Evolutionary conservation across 164 flowering plant species (phyloP).

Genomic region (Buxus sempervirens): DNA sequence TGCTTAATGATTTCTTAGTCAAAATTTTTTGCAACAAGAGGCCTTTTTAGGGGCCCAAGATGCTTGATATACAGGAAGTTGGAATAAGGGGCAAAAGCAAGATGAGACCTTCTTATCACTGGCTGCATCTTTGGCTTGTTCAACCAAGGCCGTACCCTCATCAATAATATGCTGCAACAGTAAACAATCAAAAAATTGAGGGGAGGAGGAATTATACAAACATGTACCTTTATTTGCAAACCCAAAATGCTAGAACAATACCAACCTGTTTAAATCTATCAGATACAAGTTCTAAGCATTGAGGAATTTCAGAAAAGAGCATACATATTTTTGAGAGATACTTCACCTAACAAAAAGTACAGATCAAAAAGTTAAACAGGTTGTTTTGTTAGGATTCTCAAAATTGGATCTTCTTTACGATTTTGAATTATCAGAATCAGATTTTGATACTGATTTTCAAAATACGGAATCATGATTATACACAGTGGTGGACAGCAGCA

Average conservation of each 20-base stretch:
- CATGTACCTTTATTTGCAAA: background rate
- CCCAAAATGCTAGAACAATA: background rate
- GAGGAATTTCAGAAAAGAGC: slow-evolving; percentile 67
- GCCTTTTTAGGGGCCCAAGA: background rate
- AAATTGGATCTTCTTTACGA: no score
- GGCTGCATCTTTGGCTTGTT: slow-evolving; percentile 32
- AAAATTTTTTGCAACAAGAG: background rate
- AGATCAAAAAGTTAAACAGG: no score
- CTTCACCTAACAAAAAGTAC: slow-evolving; percentile 34
- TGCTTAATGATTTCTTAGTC: background rate
- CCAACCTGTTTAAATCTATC: slow-evolving; percentile 82
- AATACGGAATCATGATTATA: no score
- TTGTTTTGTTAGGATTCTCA: no score
- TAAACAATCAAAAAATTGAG: background rate
- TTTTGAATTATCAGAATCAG: no score
- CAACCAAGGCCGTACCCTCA: slow-evolving; percentile 56
- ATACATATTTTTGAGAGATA: slow-evolving; percentile 94
- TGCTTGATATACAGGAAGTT: background rate
- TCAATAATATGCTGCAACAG: slow-evolving; percentile 81
- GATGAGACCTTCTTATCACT: slow-evolving; percentile 6
- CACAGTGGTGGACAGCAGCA: no score
- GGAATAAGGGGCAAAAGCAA: background rate
- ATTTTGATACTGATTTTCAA: no score
- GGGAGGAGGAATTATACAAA: background rate
- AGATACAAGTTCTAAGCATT: slow-evolving; percentile 80